Conservation (phyloP, 1,284 basidiomycete genomes). For the Cryptococcus maquisensis region DNA sequence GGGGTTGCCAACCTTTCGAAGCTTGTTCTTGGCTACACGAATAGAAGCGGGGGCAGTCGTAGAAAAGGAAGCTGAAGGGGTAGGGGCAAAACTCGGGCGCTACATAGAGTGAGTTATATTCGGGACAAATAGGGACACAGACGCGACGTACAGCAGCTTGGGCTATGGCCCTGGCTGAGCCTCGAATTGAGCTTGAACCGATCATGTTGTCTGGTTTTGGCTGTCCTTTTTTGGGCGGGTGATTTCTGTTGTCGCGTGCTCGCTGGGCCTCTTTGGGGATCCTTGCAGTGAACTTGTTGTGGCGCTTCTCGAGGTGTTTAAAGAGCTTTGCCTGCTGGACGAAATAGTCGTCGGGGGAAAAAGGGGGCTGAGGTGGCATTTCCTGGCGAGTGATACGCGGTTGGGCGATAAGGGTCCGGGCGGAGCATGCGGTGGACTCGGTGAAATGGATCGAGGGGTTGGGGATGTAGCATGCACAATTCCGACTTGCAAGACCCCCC, state of each 20-base stretch:
- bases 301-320: constrained; percentile 29
- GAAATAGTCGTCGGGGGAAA: constrained; percentile 22
- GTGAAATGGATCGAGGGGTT: not conserved
- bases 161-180: not conserved
- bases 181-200: constrained; percentile 4
- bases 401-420: not conserved
- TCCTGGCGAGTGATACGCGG: not conserved
- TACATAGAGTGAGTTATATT: not conserved
- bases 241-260: not conserved
- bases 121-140: not conserved
- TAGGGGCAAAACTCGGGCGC: constrained; percentile 8
- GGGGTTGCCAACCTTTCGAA: constrained; percentile 8
- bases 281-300: constrained; percentile 23
- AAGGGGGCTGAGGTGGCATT: constrained; percentile 7
- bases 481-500: not conserved
- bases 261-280: constrained; percentile 6
- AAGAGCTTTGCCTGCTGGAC: constrained; percentile 31
- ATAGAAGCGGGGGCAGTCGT: constrained; percentile 5
- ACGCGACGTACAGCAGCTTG: not conserved
- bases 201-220: constrained; percentile 6
- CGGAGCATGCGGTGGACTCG: not conserved
- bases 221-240: too few species aligned
- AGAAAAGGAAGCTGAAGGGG: constrained; percentile 11
- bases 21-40: constrained; percentile 11
- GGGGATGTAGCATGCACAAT: not conserved